Percentiles rank a stretch among this genome's conserved stretches.
Conservation (phyloP, 2,329 filamentous ascomycete genomes). For the Hymenoscyphus linearis region DNA sequence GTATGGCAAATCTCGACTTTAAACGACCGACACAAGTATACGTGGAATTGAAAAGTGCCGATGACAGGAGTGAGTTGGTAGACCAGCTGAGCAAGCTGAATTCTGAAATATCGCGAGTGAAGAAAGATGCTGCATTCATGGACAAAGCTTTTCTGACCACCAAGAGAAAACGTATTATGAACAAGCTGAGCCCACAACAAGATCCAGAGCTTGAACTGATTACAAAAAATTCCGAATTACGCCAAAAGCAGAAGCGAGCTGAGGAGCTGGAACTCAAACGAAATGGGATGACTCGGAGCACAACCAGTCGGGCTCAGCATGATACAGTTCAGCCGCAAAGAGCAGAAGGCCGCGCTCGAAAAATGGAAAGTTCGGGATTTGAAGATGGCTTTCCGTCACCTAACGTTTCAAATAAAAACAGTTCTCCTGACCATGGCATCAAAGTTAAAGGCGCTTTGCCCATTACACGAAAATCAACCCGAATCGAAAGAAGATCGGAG, state of each 20-base stretch:
- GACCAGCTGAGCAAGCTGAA: not conserved
- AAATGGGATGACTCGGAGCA: not conserved
- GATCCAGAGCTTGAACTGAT: not conserved
- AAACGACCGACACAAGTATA: not conserved
- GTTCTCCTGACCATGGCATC: not conserved
- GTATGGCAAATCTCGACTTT: not conserved
- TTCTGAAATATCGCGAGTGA: not conserved
- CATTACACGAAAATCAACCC: conserved; percentile 14
- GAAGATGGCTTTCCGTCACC: not conserved
- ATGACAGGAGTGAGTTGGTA: conserved; percentile 1
- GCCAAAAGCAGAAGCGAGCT: not conserved
- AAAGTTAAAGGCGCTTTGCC: not conserved
- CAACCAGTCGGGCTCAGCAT: not conserved
- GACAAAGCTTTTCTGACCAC: conserved; percentile 4
- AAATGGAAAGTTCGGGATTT: not conserved
- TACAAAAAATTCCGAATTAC: not conserved
- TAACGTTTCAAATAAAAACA: conserved; percentile 9
- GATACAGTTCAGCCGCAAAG: not conserved
- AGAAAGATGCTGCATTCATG: conserved; percentile 1
- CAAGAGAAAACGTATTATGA: not conserved
- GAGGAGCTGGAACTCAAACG: not conserved
- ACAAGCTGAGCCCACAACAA: not conserved
- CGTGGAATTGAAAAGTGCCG: conserved; percentile 2
- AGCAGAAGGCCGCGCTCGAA: not conserved
- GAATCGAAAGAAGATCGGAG: conserved; percentile 3